phyloP scores from a whole-genome alignment of 2,329 filamentous ascomycete species.

The Penicillium thymicola region DNA sequence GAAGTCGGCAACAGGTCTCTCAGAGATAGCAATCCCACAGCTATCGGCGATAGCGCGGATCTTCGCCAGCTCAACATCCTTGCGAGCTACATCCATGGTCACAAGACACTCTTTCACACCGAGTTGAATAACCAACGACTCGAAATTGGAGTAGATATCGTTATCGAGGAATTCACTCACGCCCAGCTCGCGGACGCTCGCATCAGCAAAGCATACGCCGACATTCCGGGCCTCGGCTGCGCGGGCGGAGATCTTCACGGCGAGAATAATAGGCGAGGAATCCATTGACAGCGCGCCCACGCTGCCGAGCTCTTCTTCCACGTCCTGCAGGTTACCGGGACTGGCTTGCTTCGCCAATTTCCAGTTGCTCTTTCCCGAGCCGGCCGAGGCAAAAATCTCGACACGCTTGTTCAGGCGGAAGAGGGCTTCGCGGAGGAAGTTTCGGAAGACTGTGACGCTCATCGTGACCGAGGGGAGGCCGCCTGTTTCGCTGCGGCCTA shows the following conservation, averaged over 20 bases:
- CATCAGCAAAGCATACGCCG: conserved; percentile 96
- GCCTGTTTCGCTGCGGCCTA: conserved; percentile 80
- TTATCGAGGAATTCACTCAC: conserved; percentile 99
- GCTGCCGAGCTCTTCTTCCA: conserved; percentile 86
- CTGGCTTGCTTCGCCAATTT: conserved; percentile 88
- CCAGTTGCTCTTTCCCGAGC: conserved; percentile 77
- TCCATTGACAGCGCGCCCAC: conserved; percentile 63
- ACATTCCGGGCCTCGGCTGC: conserved; percentile 80
- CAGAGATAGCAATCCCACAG: conserved; percentile 85
- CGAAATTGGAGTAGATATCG: conserved; percentile 96
- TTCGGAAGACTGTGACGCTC: conserved; percentile 90
- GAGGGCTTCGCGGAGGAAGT: conserved; percentile 89
- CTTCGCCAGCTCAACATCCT: conserved; percentile 85
- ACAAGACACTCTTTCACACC: conserved; percentile 91
- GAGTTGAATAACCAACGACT: conserved; percentile 91
- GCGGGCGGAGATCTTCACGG: conserved; percentile 89
- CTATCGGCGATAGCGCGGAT: conserved; percentile 84
- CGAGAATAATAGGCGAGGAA: conserved; percentile 87
- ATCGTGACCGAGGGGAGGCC: conserved; percentile 91
- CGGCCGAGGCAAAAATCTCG: conserved; percentile 79
- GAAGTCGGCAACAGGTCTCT: conserved; percentile 74
- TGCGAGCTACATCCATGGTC: conserved; percentile 72
- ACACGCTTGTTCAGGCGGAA: conserved; percentile 87
- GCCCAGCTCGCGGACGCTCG: conserved; percentile 89
- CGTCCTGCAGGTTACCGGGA: conserved; percentile 91